phyloP scores from a whole-genome alignment of 768 basidiomycete species.

The Leccinum disarticulatum region DNA sequence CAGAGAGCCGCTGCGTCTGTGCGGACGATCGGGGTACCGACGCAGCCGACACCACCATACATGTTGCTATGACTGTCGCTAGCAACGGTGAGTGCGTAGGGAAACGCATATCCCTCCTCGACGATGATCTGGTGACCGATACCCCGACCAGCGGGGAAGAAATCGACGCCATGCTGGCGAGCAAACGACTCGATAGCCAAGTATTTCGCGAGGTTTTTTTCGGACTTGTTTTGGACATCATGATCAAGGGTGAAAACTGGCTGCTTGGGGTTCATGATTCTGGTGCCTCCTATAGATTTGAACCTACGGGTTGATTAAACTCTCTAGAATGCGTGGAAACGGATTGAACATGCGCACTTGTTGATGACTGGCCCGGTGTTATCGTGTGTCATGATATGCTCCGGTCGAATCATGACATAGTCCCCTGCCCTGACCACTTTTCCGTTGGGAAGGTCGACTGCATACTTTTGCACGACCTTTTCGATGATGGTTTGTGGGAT shows the following conservation, averaged over 20 bases:
- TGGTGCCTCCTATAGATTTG: conserved; percentile 89
- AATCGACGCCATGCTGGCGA: conserved; percentile 80
- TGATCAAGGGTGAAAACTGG: conserved; percentile 97
- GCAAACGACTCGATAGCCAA: conserved; percentile 90
- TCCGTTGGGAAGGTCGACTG: conserved; percentile 81
- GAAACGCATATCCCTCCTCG: conserved; percentile 98
- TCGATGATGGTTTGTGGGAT: conserved; percentile 89
- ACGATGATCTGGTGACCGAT: conserved; percentile 98
- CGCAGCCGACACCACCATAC: conserved; percentile 97
- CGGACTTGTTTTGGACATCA: conserved; percentile 93
- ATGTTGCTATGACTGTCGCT: conserved; percentile 98
- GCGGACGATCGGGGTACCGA: conserved; percentile 96
- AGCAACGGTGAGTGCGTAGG: conserved; percentile 91
- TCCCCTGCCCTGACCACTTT: conserved; percentile 89
- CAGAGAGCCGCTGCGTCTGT: conserved; percentile 94
- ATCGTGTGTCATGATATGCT: conserved; percentile 98
- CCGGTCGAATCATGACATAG: conserved; percentile 99
- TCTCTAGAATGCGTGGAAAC: conserved; percentile 1
- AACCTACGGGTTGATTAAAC: conserved; percentile 53
- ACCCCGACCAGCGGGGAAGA: conserved; percentile 95
- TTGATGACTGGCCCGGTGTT: conserved; percentile 98
- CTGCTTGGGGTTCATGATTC: conserved; percentile 76
- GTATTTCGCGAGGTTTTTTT: conserved; percentile 92
- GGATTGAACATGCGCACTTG: conserved; percentile 57
- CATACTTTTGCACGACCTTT: conserved; percentile 96